A percentile compares a stretch with the other conserved stretches of the same genome.
phyloP scores from a whole-genome alignment of 345 rosid genomes.

The Moricandia moricandioides region DNA sequence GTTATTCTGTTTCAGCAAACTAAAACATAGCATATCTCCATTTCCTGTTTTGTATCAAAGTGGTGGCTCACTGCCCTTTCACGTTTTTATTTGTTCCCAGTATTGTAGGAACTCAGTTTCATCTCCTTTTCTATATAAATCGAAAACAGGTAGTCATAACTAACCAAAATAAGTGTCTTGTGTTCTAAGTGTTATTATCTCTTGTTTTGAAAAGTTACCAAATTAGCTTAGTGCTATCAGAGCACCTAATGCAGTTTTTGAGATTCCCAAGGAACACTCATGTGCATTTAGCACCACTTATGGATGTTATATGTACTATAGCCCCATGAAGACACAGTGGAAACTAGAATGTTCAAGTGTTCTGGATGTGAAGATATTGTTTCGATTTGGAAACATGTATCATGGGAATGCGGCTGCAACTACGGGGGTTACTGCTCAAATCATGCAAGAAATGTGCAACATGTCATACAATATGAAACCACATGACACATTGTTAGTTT shows the following conservation, averaged over 20 bases:
- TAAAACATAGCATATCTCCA: too few relatives aligned
- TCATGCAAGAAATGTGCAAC: slow-evolving; percentile 78
- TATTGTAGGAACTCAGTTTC: too few relatives aligned
- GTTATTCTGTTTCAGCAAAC: too few relatives aligned
- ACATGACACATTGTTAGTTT: slow-evolving; percentile 81
- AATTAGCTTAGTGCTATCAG: too few relatives aligned
- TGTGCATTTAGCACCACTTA: slow-evolving; percentile 14
- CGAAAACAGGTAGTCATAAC: too few relatives aligned
- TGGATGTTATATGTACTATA: slow-evolving; percentile 9
- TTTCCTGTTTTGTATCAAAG: too few relatives aligned
- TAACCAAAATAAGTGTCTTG: too few relatives aligned
- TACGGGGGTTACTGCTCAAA: slow-evolving; percentile 87
- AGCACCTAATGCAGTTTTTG: slow-evolving; percentile 16
- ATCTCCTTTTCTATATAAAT: too few relatives aligned
- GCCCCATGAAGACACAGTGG: slow-evolving; percentile 15
- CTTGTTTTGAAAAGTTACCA: too few relatives aligned
- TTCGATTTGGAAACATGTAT: slow-evolving; percentile 58
- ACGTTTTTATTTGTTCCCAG: too few relatives aligned
- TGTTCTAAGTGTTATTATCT: too few relatives aligned
- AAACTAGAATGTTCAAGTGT: slow-evolving; percentile 10
- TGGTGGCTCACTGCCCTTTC: too few relatives aligned
- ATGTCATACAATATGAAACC: slow-evolving; percentile 79
- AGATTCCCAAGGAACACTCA: not conserved
- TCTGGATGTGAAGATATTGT: slow-evolving; percentile 13
- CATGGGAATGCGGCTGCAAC: slow-evolving; percentile 95